Conservation (phyloP, 768 basidiomycete species). For the Naganishia friedmannii region DNA sequence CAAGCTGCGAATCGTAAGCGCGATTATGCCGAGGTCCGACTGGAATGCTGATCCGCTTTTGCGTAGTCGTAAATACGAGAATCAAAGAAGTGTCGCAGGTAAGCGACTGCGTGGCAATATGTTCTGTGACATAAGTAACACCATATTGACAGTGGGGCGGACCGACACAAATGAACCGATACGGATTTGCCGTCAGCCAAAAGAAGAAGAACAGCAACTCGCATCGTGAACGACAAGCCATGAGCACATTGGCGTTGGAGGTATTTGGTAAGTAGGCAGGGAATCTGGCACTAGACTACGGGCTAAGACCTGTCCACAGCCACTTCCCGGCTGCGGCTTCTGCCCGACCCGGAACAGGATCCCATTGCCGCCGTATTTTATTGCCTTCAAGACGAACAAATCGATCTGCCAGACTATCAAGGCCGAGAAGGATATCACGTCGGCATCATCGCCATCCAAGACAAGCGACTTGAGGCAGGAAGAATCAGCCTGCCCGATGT, state of each 20-base stretch:
- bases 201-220: slow-evolving; percentile 53
- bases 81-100: slow-evolving; percentile 41
- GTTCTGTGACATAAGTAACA: background rate
- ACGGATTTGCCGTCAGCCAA: slow-evolving; percentile 65
- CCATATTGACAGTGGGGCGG: slow-evolving; percentile 60
- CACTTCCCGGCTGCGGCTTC: slow-evolving; percentile 60
- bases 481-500: slow-evolving; percentile 32
- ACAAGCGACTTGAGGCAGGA: slow-evolving; percentile 24
- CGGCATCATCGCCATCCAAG: slow-evolving; percentile 40
- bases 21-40: background rate
- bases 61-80: slow-evolving; percentile 19
- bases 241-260: slow-evolving; percentile 79
- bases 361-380: slow-evolving; percentile 70
- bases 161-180: slow-evolving; percentile 70
- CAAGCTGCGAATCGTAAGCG: slow-evolving; percentile 7
- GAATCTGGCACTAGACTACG: background rate
- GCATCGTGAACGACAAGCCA: slow-evolving; percentile 64
- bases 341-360: slow-evolving; percentile 68
- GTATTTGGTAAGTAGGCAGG: slow-evolving; percentile 66
- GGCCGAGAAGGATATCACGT: slow-evolving; percentile 44
- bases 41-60: background rate
- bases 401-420: slow-evolving; percentile 35
- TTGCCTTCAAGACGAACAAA: slow-evolving; percentile 61
- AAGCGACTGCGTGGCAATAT: background rate
- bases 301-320: slow-evolving; percentile 53